Conservation (phyloP, 2,329 filamentous ascomycete genomes). For the Hymenoscyphus fraxineus region DNA sequence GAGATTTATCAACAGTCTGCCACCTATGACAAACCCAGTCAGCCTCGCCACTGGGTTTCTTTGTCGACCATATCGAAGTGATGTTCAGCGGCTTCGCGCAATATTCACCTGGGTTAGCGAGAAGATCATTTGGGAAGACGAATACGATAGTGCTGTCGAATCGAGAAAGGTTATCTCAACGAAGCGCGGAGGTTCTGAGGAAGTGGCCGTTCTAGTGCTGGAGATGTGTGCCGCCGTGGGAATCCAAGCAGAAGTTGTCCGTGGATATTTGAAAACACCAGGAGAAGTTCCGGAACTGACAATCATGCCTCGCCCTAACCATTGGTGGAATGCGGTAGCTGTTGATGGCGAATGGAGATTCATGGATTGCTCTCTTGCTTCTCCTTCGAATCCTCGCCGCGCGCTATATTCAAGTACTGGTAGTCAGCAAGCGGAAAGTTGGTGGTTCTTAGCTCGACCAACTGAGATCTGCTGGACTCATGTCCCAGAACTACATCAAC, state of each 20-base stretch:
- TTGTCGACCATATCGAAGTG: conserved; percentile 88
- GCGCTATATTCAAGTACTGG: conserved; percentile 70
- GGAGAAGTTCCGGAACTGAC: conserved; percentile 79
- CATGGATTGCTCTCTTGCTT: conserved; percentile 89
- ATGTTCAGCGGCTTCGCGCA: conserved; percentile 85
- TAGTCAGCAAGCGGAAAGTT: conserved; percentile 70
- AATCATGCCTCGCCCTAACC: conserved; percentile 81
- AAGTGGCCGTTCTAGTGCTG: conserved; percentile 81
- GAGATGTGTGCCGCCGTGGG: conserved; percentile 94
- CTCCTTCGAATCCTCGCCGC: conserved; percentile 82
- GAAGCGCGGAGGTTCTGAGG: conserved; percentile 79
- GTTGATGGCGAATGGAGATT: conserved; percentile 95
- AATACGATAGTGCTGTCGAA: conserved; percentile 81
- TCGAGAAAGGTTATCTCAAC: conserved; percentile 78
- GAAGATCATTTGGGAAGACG: conserved; percentile 91
- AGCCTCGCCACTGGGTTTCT: conserved; percentile 87
- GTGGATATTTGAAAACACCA: conserved; percentile 85
- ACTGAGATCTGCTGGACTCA: conserved; percentile 94
- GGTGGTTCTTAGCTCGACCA: conserved; percentile 91
- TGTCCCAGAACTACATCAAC: conserved; percentile 78
- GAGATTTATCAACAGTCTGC: conserved; percentile 80
- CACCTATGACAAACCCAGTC: conserved; percentile 75
- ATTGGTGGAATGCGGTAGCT: conserved; percentile 96
- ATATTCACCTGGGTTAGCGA: conserved; percentile 99
- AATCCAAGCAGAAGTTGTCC: conserved; percentile 79